A percentile compares a stretch with the other conserved stretches of the same genome.
Conservation (phyloP, 805 yeast species). For the Candida xyloterini region DNA sequence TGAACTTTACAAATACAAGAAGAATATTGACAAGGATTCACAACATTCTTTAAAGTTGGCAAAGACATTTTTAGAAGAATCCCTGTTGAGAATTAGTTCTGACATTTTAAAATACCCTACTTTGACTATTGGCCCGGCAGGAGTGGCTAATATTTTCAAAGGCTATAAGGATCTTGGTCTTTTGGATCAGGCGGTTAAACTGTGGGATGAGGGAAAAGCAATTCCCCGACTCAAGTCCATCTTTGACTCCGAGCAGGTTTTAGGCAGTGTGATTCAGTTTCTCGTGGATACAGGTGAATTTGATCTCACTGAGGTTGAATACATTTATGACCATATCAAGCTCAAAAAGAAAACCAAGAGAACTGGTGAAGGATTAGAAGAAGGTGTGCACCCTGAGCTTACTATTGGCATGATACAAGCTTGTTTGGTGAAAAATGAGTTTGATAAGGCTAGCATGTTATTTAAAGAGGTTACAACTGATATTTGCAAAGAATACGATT, state of each 20-base stretch:
- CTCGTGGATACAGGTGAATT: conserved; percentile 57
- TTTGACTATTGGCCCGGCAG: conserved; percentile 43
- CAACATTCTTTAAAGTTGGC: conserved; percentile 49
- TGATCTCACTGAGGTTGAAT: conserved; percentile 55
- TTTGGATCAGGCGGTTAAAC: conserved; percentile 56
- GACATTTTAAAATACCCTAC: conserved; percentile 35
- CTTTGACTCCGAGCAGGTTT: conserved; percentile 60
- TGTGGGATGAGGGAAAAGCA: conserved; percentile 64
- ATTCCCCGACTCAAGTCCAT: conserved; percentile 36
- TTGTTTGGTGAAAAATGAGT: conserved; percentile 60
- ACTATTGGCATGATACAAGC: conserved; percentile 71
- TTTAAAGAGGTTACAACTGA: conserved; percentile 58
- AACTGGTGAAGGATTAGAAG: no score
- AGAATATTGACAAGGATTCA: conserved; percentile 54
- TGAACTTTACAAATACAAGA: conserved; percentile 48
- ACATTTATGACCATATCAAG: conserved; percentile 43
- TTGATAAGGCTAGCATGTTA: conserved; percentile 57
- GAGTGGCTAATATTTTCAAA: conserved; percentile 54
- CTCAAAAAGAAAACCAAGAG: conserved; percentile 24
- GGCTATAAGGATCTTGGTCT: conserved; percentile 58
- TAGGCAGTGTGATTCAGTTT: conserved; percentile 68
- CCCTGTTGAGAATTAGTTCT: conserved; percentile 45
- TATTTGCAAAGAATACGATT: conserved; percentile 34
- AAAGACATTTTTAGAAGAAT: conserved; percentile 40
- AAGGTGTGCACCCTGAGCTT: conserved; percentile 40